Evolutionary conservation across 202 grass and related monocot genomes (phyloP), one percentile per base, ranked within the genome.

Genomic region (Panicum hallii): DNA sequence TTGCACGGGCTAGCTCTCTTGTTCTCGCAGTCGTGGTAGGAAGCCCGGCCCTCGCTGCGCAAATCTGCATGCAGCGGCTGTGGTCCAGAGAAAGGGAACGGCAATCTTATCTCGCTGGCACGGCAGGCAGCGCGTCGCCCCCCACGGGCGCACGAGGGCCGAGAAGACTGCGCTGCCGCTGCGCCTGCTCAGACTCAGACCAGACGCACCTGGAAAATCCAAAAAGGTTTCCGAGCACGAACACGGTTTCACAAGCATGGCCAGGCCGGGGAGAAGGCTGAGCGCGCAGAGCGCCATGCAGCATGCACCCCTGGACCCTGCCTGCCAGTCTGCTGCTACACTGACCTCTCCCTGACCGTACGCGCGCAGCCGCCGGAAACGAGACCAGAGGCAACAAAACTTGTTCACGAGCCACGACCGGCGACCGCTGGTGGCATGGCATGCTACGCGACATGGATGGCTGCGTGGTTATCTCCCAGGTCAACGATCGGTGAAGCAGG

Each of bases 61-160:
- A 38, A 38, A 38, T 38, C 36, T 38, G 36, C 7, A 9, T 32
- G 49, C 52, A 22, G 53, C 8, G 19, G 55, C 5, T 4, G 53
- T 80, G 87, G 75, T 84, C 75, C 68, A 83, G 49, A 34, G 32
- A 32, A 32, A 0, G 15, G 13, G 5, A 8, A 23, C 17, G 66
- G 26, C 80, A 30, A 55, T 12, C 50, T 75, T 22, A 68, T 74
- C 65, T 47, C 7, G 26, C 16, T 73, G 67, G 44, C 42, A 19
- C 70, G 30, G 43, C 41, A 23, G 78, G 23, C 61, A 40, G 14
- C 69, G 38, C 34, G 34, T 34, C 34, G 0, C 34, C 46, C 46
- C 70, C 77, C 70, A 49, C 50, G 12, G 80, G 7, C 82, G 50
- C 56, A 85, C 55, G 71, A 55, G 34, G 12, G 62, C 62, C 1